Evolutionary conservation across 2,329 filamentous ascomycete species (phyloP).

Genomic region (Aureobasidium namibiae): DNA sequence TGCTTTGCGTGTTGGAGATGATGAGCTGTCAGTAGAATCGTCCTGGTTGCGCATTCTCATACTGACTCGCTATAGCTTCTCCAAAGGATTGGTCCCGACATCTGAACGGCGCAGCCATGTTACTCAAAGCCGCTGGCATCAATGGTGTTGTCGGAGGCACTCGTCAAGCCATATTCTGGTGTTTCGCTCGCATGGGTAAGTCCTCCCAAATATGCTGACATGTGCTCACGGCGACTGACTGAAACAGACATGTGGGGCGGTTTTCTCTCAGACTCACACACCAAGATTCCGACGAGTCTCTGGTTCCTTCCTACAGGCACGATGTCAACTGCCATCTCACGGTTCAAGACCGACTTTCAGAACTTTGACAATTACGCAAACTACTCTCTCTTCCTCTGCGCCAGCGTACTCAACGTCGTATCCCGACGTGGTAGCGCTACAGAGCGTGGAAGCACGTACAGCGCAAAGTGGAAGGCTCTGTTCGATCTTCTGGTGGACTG

Average conservation of each 20-base stretch:
- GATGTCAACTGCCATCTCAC: slow-evolving; percentile 3
- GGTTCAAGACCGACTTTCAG: slow-evolving; percentile 7
- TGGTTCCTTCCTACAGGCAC: slow-evolving; percentile 10
- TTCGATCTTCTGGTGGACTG: slow-evolving; percentile 28
- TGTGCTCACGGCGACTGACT: background rate
- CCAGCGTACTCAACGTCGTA: slow-evolving; percentile 32
- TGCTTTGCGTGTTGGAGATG: slow-evolving; percentile 42
- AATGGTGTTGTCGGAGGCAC: slow-evolving; percentile 45
- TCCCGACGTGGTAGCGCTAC: background rate
- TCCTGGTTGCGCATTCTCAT: too few species aligned
- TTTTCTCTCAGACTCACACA: slow-evolving; percentile 45
- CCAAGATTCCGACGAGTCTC: slow-evolving; percentile 5
- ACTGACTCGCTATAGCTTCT: slow-evolving; percentile 20
- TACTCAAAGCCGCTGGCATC: slow-evolving; percentile 44
- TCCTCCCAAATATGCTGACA: too few species aligned
- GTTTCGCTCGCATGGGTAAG: slow-evolving; percentile 50
- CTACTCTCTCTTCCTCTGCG: slow-evolving; percentile 50
- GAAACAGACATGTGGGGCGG: slow-evolving; percentile 35
- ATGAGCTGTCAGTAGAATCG: slow-evolving; percentile 29
- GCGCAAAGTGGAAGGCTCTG: slow-evolving; percentile 25
- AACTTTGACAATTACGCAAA: slow-evolving; percentile 51
- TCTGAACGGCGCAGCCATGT: slow-evolving; percentile 47
- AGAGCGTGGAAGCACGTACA: slow-evolving; percentile 17
- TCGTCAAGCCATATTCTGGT: slow-evolving; percentile 50
- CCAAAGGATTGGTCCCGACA: slow-evolving; percentile 47